Evolutionary conservation across 73 alveolate genomes (phyloP), one percentile per base, ranked within the genome.

Genomic region (Effrenium voratum): DNA sequence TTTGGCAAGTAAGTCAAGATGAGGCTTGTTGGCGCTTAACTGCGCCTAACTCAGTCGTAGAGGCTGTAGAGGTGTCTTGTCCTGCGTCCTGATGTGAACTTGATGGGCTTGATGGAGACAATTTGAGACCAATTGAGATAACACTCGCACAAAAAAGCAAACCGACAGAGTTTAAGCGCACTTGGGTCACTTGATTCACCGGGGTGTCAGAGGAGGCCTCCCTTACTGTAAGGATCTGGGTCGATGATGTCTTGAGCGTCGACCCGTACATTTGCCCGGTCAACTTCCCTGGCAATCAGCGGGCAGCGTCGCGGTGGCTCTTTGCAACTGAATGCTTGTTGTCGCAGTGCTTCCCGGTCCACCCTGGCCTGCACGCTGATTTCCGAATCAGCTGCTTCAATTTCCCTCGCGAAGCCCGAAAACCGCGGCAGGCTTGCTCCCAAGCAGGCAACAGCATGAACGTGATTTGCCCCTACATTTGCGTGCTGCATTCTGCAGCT

Each of bases 291-390:
- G 8, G 26, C 19, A 8, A 52, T n/a, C n/a, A n/a, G n/a, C 63
- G 19, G 8, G 8, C 63, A 12, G 24, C 81, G 4, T 70, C 81
- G 8, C 6, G 88, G 26, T 77, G 88, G 88, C 41, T 77, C 6
- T 77, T 77, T 77, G 68, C 45, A 5, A 40, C 59, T n/a, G 93
- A 82, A 34, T 4, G 76, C 2, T 36, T 82, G 52, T 19, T 49
- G 50, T 19, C 52, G 38, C 93, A 82, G 36, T 73, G 40, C 0
- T 82, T 82, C 52, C 93, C 93, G 38, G 93, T 82, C 34, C 93
- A 82, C 52, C 93, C 93, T 4, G 8, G 16, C 36, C 76, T 45
- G 34, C 75, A 45, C 73, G 49, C 46, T 30, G 55, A 12, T 19
- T 47, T n/a, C 40, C 47, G 36, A 19, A 12, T 30, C 6, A 32